Base-by-base conservation (phyloP, 2,329 filamentous ascomycete genomes). In the Zymoseptoria ardabiliae region DNA sequence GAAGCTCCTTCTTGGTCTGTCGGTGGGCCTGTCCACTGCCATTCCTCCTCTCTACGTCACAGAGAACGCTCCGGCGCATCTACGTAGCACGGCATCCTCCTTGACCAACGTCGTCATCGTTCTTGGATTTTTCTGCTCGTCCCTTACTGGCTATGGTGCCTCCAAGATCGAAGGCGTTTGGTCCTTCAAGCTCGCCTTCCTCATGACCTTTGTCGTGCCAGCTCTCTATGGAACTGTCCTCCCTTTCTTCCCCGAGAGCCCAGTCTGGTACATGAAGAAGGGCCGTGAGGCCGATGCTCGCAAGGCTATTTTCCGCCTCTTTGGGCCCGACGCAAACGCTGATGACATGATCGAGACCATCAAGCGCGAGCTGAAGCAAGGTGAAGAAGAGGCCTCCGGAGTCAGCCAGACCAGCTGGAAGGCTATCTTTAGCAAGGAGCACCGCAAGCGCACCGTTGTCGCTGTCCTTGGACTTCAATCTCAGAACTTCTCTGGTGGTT, bases 211-310 rank as follows among this genome's bases (percentile, higher is more conserved):
- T 54, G 25, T 64, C 17, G 63, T 69, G 21, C 68, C 68, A 19
- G 61, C 60, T 13, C 21, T 66, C 1, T 68, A 68, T 41, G 55
- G 62, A 20, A 55, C 65, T 28, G 66, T 63, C 20, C 59, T 68
- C 11, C 66, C 66, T 6, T 69, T 69, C 57, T 87, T 96, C 82
- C 91, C 91, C 0, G 92, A 97, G 74, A 95, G 89, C 13, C 92
- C 92, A 35, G 81, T 92, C 21, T 96, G 90, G 87, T 80, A 96
- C 28, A 87, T 95, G 35, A 87, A 86, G 70, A 84, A 82, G 4
- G 86, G 86, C 2, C 79, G 80, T 53, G 79, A 81, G 3, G 77
- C 76, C 2, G 81, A 83, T 61, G 92, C 91, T 4, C 82, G 81
- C 52, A 63, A 63, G 53, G 64, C 66, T n/a, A 57, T 65, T 28